Conservation (phyloP, 2,329 filamentous ascomycete species). For the Cytospora piceae region DNA sequence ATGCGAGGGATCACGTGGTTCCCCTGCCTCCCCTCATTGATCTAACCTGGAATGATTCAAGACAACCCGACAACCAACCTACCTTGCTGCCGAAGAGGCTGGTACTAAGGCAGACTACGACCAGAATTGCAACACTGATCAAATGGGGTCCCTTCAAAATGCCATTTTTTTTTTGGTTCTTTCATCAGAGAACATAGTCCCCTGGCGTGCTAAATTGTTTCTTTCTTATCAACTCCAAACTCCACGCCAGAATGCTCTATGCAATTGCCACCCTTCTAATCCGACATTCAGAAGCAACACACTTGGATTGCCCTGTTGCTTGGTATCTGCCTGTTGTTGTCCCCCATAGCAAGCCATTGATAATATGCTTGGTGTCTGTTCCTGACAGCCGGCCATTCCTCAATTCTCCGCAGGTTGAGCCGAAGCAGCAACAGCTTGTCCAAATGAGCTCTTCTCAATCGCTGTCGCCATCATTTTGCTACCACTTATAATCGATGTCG, state of each 20-base stretch:
- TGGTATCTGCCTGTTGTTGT: neutral
- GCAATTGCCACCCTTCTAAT: slow-evolving; percentile 3
- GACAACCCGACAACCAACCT: neutral
- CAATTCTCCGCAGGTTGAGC: slow-evolving; percentile 22
- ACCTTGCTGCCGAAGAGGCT: neutral
- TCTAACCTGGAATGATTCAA: slow-evolving; percentile 5
- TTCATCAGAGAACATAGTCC: neutral
- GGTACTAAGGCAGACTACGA: neutral
- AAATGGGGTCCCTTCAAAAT: neutral
- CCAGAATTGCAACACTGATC: neutral
- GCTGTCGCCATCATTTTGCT: slow-evolving; percentile 86
- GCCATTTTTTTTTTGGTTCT: neutral
- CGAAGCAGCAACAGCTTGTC: slow-evolving; percentile 46
- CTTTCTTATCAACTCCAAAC: slow-evolving; percentile 1
- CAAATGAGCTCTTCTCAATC: slow-evolving; percentile 71
- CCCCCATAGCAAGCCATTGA: neutral
- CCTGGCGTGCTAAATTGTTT: slow-evolving; percentile 1
- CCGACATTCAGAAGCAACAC: slow-evolving; percentile 1
- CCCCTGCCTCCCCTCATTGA: slow-evolving; percentile 3
- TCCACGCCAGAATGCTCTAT: slow-evolving; percentile 11
- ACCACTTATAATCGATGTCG: slow-evolving; percentile 88
- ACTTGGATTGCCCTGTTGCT: neutral
- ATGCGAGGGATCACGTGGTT: slow-evolving; percentile 4
- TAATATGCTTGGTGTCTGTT: neutral
- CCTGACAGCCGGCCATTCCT: slow-evolving; percentile 1